Percentiles rank a stretch among this genome's conserved stretches.
Conservation (phyloP, 192 early-diverging fungal genomes). For the Backusella morwellensis region DNA sequence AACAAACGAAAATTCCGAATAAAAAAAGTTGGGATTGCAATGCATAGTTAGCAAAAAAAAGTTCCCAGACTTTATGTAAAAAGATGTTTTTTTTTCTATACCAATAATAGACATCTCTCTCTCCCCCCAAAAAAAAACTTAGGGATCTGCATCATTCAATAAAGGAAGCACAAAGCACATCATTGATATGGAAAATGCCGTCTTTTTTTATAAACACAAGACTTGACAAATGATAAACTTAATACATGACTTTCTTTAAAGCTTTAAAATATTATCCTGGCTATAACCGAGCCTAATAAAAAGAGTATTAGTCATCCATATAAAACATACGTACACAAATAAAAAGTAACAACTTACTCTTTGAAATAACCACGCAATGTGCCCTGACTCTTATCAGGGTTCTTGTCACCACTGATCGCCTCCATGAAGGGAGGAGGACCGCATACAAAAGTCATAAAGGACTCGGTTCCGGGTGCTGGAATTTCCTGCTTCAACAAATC, state of each 20-base stretch:
- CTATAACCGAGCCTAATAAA: neutral
- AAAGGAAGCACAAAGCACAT: neutral
- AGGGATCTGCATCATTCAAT: neutral
- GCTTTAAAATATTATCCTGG: constrained; percentile 1
- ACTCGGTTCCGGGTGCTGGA: constrained; percentile 55
- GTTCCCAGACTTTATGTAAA: neutral
- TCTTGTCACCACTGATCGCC: constrained; percentile 76
- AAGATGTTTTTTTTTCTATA: neutral
- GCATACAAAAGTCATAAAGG: constrained; percentile 46
- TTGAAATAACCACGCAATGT: constrained; percentile 80
- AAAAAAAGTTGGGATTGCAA: too few species aligned
- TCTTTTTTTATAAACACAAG: neutral
- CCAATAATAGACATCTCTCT: neutral
- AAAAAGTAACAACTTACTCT: constrained; percentile 41
- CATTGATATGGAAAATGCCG: neutral
- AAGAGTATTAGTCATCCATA: neutral
- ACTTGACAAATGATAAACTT: neutral
- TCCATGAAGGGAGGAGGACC: constrained; percentile 72
- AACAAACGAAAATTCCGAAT: too few species aligned
- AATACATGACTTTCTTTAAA: neutral
- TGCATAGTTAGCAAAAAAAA: neutral
- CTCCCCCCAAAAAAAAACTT: neutral
- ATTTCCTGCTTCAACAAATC: constrained; percentile 67
- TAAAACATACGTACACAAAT: neutral
- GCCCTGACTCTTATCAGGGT: constrained; percentile 80